Conservation (phyloP, 352 stramenopile species). For the Plasmopara halstedii region DNA sequence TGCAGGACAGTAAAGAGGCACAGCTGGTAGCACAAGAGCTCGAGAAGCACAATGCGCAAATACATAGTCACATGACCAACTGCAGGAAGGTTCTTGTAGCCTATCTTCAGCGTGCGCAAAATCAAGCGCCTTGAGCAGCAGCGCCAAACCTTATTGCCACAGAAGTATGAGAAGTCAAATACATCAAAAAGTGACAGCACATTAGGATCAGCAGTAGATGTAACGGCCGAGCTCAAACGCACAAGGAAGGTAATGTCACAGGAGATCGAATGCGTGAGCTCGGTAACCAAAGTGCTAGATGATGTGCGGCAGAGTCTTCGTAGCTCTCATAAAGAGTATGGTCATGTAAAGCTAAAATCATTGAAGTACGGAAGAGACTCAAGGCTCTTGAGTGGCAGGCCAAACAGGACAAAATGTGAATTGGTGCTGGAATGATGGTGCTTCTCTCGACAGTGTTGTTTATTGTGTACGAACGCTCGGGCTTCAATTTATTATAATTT, state of each 20-base stretch:
- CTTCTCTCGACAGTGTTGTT: slow-evolving; percentile 57
- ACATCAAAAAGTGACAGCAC: neutral
- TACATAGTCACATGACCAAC: slow-evolving; percentile 28
- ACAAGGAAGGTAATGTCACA: slow-evolving; percentile 63
- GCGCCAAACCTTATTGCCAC: slow-evolving; percentile 35
- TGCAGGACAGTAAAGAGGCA: slow-evolving; percentile 23
- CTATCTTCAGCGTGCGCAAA: slow-evolving; percentile 60
- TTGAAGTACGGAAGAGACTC: slow-evolving; percentile 47
- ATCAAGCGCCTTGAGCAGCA: slow-evolving; percentile 45
- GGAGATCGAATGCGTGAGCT: slow-evolving; percentile 61
- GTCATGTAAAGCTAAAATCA: slow-evolving; percentile 50
- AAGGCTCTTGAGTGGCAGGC: slow-evolving; percentile 67
- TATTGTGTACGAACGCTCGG: slow-evolving; percentile 73
- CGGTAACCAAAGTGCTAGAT: slow-evolving; percentile 59
- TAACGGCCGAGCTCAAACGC: slow-evolving; percentile 57
- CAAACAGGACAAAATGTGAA: slow-evolving; percentile 72
- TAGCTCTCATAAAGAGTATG: slow-evolving; percentile 58
- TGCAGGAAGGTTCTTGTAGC: slow-evolving; percentile 55
- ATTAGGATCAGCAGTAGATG: slow-evolving; percentile 38
- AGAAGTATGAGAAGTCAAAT: slow-evolving; percentile 10
- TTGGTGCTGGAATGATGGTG: slow-evolving; percentile 51
- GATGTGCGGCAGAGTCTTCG: slow-evolving; percentile 47
- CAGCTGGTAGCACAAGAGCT: slow-evolving; percentile 19
- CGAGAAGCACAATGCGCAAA: slow-evolving; percentile 19
- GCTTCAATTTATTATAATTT: slow-evolving; percentile 49